These are phyloP conservation scores for Cyberlindnera amylophila DNA, from an alignment of 805 yeast genomes.

Conservation along the genomic window DNA sequence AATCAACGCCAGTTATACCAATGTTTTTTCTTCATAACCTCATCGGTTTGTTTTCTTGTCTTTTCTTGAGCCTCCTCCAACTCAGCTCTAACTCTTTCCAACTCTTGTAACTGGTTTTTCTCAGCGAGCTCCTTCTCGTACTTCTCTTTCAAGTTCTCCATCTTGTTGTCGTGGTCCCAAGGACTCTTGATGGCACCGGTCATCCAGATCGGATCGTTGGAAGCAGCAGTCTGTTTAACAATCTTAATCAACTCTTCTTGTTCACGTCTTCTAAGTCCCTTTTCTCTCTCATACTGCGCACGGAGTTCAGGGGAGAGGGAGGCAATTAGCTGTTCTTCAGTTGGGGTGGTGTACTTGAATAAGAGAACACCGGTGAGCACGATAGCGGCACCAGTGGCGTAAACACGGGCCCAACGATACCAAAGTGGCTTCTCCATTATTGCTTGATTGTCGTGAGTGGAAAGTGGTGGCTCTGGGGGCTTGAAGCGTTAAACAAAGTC, in stretches of 20 bases:
- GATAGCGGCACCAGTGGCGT: constrained; percentile 59
- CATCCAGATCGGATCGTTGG: constrained; percentile 80
- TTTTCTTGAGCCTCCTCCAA: constrained; percentile 31
- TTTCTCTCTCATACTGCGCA: constrained; percentile 66
- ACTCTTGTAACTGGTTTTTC: constrained; percentile 37
- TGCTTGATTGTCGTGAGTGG: neutral
- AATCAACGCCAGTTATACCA: constrained; percentile 32
- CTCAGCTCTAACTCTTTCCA: constrained; percentile 38
- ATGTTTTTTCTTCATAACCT: constrained; percentile 27
- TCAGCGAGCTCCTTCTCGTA: constrained; percentile 47
- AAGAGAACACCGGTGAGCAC: constrained; percentile 70
- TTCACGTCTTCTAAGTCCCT: constrained; percentile 58
- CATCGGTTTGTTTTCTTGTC: constrained; percentile 30
- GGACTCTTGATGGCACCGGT: constrained; percentile 70
- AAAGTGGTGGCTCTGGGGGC: too few species aligned
- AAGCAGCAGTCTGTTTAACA: constrained; percentile 56
- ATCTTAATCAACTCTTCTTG: constrained; percentile 68
- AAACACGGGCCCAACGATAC: constrained; percentile 57
- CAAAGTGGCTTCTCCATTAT: constrained; percentile 40
- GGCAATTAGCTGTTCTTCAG: constrained; percentile 75
- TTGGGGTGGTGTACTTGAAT: constrained; percentile 74
- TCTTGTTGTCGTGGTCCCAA: constrained; percentile 44
- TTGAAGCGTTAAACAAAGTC: too few species aligned
- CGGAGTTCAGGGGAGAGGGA: constrained; percentile 79
- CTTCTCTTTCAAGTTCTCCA: constrained; percentile 38